Evolutionary conservation across 192 early-diverging fungal species (phyloP).

Genomic region (Mortierella alpina): DNA sequence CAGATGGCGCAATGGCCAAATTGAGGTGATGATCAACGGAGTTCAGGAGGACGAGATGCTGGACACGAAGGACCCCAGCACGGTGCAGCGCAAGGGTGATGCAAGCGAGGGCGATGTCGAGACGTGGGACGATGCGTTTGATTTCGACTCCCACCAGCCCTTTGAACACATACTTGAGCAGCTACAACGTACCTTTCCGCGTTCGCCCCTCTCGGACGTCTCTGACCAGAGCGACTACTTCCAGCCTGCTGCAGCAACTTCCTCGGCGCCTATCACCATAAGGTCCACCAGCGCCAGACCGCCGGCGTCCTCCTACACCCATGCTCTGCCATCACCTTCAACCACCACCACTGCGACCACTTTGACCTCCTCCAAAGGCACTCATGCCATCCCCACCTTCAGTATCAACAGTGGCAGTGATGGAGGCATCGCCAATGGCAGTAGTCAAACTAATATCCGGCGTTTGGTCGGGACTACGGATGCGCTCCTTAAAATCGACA

Average conservation of each 20-base stretch:
- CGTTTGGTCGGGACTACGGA: slow-evolving; percentile 7
- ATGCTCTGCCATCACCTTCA: slow-evolving; percentile 10
- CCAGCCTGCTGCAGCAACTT: neutral
- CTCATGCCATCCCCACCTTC: neutral
- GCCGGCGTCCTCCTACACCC: slow-evolving; percentile 9
- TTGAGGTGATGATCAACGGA: slow-evolving; percentile 10
- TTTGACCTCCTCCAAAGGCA: slow-evolving; percentile 1
- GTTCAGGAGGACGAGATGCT: neutral
- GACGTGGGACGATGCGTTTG: slow-evolving; percentile 44
- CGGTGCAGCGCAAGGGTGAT: neutral
- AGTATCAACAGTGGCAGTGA: neutral
- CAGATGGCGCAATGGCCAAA: neutral
- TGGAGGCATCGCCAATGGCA: neutral
- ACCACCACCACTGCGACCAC: slow-evolving; percentile 10
- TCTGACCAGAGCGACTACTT: slow-evolving; percentile 44
- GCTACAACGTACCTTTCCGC: slow-evolving; percentile 19
- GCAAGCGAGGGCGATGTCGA: slow-evolving; percentile 18
- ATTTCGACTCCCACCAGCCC: slow-evolving; percentile 18
- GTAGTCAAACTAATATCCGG: neutral
- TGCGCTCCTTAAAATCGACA: neutral
- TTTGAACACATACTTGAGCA: slow-evolving; percentile 37
- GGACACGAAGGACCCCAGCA: neutral
- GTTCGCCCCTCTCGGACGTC: slow-evolving; percentile 35
- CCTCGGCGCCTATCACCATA: neutral
- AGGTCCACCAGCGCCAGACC: neutral